Base-by-base conservation (phyloP, 2,329 filamentous ascomycete genomes). In the Colletotrichum spinosum region DNA sequence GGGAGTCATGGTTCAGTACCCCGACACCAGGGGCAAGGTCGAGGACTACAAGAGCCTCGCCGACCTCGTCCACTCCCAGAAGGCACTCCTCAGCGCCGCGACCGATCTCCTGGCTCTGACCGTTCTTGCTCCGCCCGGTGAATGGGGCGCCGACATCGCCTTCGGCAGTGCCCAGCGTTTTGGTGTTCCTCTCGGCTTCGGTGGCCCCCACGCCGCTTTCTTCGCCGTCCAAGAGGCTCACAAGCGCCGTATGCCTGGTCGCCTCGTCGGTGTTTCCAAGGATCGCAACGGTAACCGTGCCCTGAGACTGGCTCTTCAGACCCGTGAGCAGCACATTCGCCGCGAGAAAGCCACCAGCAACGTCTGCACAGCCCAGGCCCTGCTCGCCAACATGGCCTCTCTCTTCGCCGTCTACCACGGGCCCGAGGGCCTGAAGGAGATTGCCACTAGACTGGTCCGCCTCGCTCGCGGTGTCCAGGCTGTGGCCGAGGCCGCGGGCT, bases 291-390 rank as follows among this genome's bases (percentile, higher is more conserved):
- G 95, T 8, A 88, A 92, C 68, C 90, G 86, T 11, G 95, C 94
- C 6, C 89, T 97, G 69, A 87, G 95, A 72, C 81, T 97, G 74
- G 92, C 95, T 15, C 82, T 97, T 56, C 95, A 98, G 80, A 97
- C 95, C 9, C 86, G 95, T 72, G 95, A 98, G 80, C 95, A 98
- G 81, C 95, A 98, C 77, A 97, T 98, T 76, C 88, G 95, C 69
- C 88, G 95, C 73, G 95, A 98, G 77, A 97, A 97, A 85, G 95
- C 95, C 1, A 98, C 95, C 2, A 97, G 94, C 83, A 98, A 98
- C 75, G 94, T 97, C 65, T 98, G 95, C 82, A 98, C 95, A 2
- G 94, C 95, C 1, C 95, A 98, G 79, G 95, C 95, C 8, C 82
- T 98, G 34, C 84, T 97, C 55, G 95, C 95, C 42, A 98, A 98